phyloP scores from a whole-genome alignment of 305 asterid species.

The Solanum hybrid region DNA sequence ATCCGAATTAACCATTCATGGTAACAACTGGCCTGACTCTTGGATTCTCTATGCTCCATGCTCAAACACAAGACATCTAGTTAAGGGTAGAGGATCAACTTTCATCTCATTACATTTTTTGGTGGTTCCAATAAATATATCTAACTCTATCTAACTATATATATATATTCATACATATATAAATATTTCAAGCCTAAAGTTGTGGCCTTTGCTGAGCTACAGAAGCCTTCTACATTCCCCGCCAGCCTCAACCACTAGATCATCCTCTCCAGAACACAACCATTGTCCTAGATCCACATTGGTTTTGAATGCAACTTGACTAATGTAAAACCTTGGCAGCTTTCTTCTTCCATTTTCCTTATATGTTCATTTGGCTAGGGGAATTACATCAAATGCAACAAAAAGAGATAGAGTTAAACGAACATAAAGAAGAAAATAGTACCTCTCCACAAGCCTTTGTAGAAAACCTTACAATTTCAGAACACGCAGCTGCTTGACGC shows the following conservation, averaged over 20 bases:
- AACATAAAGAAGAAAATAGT: slow-evolving; percentile 6
- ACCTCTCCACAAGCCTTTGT: slow-evolving; percentile 76
- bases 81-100: neutral
- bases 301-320: neutral
- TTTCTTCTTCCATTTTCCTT: neutral
- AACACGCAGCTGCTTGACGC: slow-evolving; percentile 54
- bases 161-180: neutral
- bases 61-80: neutral
- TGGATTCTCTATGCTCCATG: neutral
- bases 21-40: neutral
- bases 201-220: neutral
- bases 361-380: neutral
- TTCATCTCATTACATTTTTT: neutral
- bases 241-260: neutral
- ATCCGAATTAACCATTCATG: neutral
- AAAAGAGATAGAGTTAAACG: neutral
- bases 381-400: neutral
- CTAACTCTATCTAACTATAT: neutral
- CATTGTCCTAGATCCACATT: neutral
- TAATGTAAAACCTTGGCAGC: neutral
- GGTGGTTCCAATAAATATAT: neutral
- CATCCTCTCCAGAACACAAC: neutral
- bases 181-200: neutral
- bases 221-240: neutral
- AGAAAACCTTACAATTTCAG: slow-evolving; percentile 90